These are phyloP conservation scores for Vaccinium myrtillus DNA, from an alignment of 148 eudicot genomes.

Conservation along the genomic window DNA sequence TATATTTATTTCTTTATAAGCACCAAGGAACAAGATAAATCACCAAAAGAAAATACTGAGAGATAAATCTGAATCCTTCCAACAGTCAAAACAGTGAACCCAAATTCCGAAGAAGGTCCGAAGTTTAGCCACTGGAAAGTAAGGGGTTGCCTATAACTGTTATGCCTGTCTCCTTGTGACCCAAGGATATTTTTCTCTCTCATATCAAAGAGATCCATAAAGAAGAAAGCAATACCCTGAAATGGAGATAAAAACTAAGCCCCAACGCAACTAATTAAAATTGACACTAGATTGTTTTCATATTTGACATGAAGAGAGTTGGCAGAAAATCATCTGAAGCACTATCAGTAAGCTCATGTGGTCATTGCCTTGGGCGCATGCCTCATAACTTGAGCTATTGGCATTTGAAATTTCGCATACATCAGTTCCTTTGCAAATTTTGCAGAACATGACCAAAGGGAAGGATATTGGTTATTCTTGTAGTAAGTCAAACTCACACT, in stretches of 20 bases:
- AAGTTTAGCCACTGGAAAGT: neutral
- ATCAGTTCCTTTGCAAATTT: neutral
- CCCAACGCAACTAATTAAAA: neutral
- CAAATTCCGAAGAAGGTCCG: neutral
- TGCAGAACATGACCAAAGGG: neutral
- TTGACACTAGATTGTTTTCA: neutral
- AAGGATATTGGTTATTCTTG: neutral
- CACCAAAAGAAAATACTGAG: slow-evolving; percentile 8
- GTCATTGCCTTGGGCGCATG: neutral
- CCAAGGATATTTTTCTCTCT: neutral
- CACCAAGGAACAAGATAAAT: neutral
- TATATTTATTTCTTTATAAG: neutral
- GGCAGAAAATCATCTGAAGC: neutral
- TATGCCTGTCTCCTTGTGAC: neutral
- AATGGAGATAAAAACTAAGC: neutral
- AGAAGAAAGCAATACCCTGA: neutral
- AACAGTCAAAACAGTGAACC: neutral
- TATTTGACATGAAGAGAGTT: neutral
- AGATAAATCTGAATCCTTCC: neutral
- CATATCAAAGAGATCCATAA: neutral
- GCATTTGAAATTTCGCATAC: neutral
- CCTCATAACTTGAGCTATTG: neutral
- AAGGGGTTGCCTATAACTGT: neutral
- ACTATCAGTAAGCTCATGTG: neutral
- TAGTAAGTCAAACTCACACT: neutral